These are phyloP conservation scores for Glonium stellatum DNA, from an alignment of 495 filamentous ascomycete genomes.

Conservation along the genomic window DNA sequence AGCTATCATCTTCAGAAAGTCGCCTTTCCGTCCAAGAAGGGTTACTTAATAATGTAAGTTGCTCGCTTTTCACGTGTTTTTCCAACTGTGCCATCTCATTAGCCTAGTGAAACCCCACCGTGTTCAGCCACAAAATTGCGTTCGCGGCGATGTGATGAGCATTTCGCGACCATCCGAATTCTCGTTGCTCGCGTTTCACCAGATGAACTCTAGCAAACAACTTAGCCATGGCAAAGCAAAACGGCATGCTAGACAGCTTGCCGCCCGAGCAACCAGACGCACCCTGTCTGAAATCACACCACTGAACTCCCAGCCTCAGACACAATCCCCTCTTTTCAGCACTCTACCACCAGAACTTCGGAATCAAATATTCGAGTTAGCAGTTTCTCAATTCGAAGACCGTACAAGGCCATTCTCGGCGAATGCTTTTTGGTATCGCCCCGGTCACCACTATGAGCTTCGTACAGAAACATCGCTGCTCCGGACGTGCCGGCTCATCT, in stretches of 20 bases:
- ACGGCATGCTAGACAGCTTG: not conserved
- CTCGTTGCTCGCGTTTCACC: not conserved
- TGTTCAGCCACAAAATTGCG: too few relatives aligned
- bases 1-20: too few relatives aligned
- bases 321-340: slow-evolving; percentile 23
- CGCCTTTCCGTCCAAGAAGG: too few relatives aligned
- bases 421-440: slow-evolving; percentile 10
- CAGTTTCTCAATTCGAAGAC: slow-evolving; percentile 19
- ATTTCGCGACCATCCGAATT: too few relatives aligned
- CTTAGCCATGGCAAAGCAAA: not conserved
- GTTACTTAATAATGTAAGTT: too few relatives aligned
- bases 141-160: too few relatives aligned
- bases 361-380: slow-evolving; percentile 21
- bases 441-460: slow-evolving; percentile 7
- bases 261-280: not conserved
- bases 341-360: slow-evolving; percentile 23
- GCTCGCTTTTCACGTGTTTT: too few relatives aligned
- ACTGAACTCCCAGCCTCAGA: slow-evolving; percentile 13
- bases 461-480: slow-evolving; percentile 11
- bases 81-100: too few relatives aligned
- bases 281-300: slow-evolving; percentile 6
- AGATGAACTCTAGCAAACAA: not conserved
- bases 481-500: slow-evolving; percentile 20
- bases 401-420: not conserved
- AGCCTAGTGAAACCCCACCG: too few relatives aligned